phyloP scores from a whole-genome alignment of 306 rosid species.

The Citrullus colocynthis region DNA sequence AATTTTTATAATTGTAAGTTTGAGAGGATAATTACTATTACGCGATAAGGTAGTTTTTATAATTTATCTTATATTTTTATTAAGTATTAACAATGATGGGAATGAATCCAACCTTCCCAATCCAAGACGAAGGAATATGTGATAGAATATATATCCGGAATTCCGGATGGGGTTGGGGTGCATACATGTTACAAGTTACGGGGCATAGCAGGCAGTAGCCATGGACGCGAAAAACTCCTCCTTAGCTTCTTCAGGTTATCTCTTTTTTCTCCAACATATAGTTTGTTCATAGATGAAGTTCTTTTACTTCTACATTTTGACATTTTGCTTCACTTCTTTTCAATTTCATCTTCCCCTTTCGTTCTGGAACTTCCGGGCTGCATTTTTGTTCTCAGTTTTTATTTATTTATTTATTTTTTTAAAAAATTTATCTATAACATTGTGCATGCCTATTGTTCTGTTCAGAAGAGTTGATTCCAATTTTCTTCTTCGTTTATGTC shows the following conservation, averaged over 20 bases:
- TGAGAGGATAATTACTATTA: too few species aligned
- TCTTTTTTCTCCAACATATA: background rate
- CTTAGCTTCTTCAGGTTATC: conserved; percentile 35
- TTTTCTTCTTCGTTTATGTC: background rate
- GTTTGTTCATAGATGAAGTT: background rate
- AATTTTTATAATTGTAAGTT: too few species aligned
- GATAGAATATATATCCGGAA: too few species aligned
- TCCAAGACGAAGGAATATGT: too few species aligned
- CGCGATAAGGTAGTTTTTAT: too few species aligned
- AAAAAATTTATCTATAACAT: background rate
- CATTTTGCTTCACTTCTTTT: background rate
- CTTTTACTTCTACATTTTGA: background rate
- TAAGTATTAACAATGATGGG: too few species aligned
- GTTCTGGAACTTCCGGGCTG: background rate
- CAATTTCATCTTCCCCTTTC: background rate
- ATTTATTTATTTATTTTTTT: too few species aligned
- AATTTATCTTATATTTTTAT: too few species aligned
- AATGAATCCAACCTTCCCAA: too few species aligned
- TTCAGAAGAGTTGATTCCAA: background rate
- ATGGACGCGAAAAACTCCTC: conserved; percentile 27
- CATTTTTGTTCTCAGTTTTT: background rate
- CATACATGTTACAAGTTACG: background rate
- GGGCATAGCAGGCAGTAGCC: conserved; percentile 17
- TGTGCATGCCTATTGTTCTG: background rate
- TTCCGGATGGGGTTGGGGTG: background rate